Base-by-base conservation (phyloP, 305 asterid species). In the Fraxinus latifolia region DNA sequence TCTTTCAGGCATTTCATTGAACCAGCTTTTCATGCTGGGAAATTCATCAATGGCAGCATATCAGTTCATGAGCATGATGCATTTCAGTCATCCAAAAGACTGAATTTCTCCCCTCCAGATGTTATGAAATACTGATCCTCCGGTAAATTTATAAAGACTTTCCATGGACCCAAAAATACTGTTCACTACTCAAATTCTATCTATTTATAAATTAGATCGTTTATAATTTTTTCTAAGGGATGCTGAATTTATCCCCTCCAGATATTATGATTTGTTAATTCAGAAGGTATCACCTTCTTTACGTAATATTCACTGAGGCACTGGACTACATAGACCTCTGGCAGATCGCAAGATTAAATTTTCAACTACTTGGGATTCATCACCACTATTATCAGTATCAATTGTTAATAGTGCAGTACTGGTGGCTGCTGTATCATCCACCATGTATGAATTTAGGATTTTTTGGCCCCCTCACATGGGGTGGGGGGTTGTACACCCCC, bases 31-130 rank as follows among this genome's bases (percentile, higher is more conserved):
- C 88, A 17, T 76, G 39, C 74, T 19, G 5, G 8, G 27, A 3
- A 82, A 55, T 39, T 42, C 87, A 47, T 58, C 88, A 83, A 15
- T 15, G 47, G 42, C 83, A 5, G 82, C 81, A 27, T 89, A 87
- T 39, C 50, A 0, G 14, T 60, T 60, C 71, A 60, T 21, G 14
- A 60, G 71, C 27, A 9, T 2, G 32, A 60, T 60, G 32, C 14
- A 21, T 19, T 60, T 60, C 14, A 60, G 36, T 8, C 33, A 67
- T 58, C 68, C 0, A 15, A 67, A 27, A 3, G 17, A 25, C 19
- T 25, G 3, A 67, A 67, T 44, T 44, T 44, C 17, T 47, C 17
- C 17, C 58, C 58, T 47, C 17, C 58, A 2, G n/a, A 44, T 0
- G 53, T 44, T 11, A 2, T 42, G 53, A 42, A 42, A 42, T 0